phyloP scores from a whole-genome alignment of 371 early-diverging fungal species.

The Mortierella sp. region DNA sequence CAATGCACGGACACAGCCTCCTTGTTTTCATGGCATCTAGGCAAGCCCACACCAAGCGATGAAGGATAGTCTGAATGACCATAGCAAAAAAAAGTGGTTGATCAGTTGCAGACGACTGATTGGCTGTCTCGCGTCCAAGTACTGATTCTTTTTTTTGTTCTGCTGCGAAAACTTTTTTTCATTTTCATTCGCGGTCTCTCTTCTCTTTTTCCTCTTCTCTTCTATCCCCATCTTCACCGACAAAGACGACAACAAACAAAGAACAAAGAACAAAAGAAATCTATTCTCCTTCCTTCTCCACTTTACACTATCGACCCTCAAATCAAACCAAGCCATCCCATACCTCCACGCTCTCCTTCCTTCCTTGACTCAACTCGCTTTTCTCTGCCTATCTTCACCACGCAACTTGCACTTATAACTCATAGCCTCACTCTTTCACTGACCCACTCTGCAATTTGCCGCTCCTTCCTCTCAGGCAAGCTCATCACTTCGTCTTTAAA shows the following conservation, averaged over 20 bases:
- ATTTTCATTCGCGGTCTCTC: neutral
- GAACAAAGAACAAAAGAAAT: neutral
- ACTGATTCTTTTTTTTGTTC: no score
- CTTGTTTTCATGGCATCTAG: neutral
- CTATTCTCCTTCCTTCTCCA: neutral
- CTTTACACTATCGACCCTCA: neutral
- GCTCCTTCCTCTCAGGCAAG: neutral
- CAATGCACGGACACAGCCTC: neutral
- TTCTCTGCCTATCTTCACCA: neutral
- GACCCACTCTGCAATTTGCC: neutral
- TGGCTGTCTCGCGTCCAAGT: neutral
- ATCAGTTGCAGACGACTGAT: neutral
- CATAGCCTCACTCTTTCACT: neutral
- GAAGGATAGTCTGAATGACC: no score
- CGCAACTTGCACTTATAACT: neutral
- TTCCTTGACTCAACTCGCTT: neutral
- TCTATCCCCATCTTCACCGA: slow-evolving; percentile 1
- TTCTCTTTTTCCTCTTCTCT: neutral
- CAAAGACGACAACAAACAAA: neutral
- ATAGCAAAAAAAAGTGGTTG: neutral
- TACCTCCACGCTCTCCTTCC: neutral
- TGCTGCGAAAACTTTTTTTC: neutral
- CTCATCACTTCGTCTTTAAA: no score
- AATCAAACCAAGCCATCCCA: neutral
- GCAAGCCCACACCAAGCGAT: neutral